A percentile compares a stretch with the other conserved stretches of the same genome.
Conservation (phyloP, 768 basidiomycete species). For the Suillus plorans region DNA sequence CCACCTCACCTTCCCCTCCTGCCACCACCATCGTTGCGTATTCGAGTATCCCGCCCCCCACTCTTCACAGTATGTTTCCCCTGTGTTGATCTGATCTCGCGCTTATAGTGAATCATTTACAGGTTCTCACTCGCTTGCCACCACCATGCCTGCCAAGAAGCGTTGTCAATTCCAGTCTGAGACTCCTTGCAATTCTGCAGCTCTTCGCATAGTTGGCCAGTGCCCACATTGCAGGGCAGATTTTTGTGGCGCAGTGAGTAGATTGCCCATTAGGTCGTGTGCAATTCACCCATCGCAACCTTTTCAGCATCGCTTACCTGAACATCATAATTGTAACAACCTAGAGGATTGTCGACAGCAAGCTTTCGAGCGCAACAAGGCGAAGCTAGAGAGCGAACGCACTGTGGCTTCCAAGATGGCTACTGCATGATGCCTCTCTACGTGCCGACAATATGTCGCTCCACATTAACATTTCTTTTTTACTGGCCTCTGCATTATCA, state of each 20-base stretch:
- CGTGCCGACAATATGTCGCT: not conserved
- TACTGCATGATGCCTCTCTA: constrained; percentile 49
- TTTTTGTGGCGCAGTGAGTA: constrained; percentile 76
- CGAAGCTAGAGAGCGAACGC: constrained; percentile 83
- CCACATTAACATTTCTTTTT: not conserved
- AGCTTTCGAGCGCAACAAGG: constrained; percentile 87
- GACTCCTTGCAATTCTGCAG: constrained; percentile 68
- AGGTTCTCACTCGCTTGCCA: constrained; percentile 10
- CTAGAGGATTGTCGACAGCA: constrained; percentile 84
- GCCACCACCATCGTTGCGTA: not conserved
- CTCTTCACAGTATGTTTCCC: not conserved
- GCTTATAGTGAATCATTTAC: constrained; percentile 1
- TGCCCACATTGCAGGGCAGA: constrained; percentile 77
- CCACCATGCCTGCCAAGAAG: constrained; percentile 78
- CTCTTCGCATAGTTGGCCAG: constrained; percentile 79
- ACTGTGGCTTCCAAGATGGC: constrained; percentile 87
- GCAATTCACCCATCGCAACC: constrained; percentile 15
- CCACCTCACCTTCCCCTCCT: not conserved
- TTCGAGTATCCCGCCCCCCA: not conserved
- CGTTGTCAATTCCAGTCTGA: constrained; percentile 71
- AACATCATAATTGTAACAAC: constrained; percentile 83
- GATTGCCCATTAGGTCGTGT: constrained; percentile 1
- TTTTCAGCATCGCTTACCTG: constrained; percentile 80
- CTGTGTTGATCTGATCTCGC: not conserved
- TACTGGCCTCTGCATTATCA: constrained; percentile 1